phyloP scores from a whole-genome alignment of 1,284 basidiomycete species.

The Chondrostereum purpureum region DNA sequence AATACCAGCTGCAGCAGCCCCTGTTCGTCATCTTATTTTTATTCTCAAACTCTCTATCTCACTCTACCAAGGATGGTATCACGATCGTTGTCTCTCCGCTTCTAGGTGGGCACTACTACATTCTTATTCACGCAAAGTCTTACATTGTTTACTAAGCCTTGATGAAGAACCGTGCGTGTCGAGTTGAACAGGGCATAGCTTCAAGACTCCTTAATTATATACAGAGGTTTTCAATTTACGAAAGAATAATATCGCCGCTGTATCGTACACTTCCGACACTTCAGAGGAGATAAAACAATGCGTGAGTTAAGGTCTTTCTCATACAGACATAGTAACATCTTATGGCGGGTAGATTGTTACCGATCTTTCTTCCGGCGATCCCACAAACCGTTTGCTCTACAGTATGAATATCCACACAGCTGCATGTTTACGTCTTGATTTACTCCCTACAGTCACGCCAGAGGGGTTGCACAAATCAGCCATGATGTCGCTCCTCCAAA shows the following conservation, averaged over 20 bases:
- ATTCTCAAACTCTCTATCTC: not conserved
- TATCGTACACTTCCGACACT: slow-evolving; percentile 66
- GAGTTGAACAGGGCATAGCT: no score
- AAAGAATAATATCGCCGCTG: slow-evolving; percentile 49
- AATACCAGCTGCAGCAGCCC: slow-evolving; percentile 69
- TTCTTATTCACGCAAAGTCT: not conserved
- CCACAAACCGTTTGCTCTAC: slow-evolving; percentile 64
- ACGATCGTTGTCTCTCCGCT: slow-evolving; percentile 79
- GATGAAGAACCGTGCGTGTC: slow-evolving; percentile 71
- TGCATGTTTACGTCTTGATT: slow-evolving; percentile 14
- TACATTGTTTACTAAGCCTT: slow-evolving; percentile 42
- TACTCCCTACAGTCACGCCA: slow-evolving; percentile 51
- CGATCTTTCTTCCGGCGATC: slow-evolving; percentile 58
- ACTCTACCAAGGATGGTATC: slow-evolving; percentile 47
- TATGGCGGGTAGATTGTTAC: slow-evolving; percentile 42
- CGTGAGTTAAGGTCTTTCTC: slow-evolving; percentile 29
- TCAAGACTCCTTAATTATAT: slow-evolving; percentile 4
- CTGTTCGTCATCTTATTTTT: slow-evolving; percentile 29
- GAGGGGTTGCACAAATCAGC: slow-evolving; percentile 60
- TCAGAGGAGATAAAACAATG: slow-evolving; percentile 43
- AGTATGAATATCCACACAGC: slow-evolving; percentile 35
- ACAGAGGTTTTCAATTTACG: slow-evolving; percentile 64
- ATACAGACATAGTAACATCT: no score
- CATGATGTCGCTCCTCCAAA: slow-evolving; percentile 45
- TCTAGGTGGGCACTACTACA: slow-evolving; percentile 44